phyloP scores from a whole-genome alignment of 2,329 filamentous ascomycete species.

The Fusarium circinatum region DNA sequence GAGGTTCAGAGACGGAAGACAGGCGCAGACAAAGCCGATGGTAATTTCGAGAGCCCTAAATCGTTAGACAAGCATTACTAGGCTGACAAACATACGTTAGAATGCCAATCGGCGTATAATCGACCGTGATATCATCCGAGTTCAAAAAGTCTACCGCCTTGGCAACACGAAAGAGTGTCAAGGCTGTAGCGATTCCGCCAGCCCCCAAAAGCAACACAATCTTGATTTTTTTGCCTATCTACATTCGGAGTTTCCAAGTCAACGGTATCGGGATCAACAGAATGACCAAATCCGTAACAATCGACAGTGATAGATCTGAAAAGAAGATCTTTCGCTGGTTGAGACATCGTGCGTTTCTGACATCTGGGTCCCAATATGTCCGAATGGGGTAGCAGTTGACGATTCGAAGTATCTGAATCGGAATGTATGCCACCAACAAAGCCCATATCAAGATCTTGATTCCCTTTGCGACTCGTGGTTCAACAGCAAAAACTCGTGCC shows the following conservation, averaged over 20 bases:
- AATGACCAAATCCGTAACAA: slow-evolving; percentile 35
- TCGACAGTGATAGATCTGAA: slow-evolving; percentile 21
- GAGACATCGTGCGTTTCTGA: slow-evolving; percentile 46
- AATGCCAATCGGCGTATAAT: slow-evolving; percentile 30
- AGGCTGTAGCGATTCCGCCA: slow-evolving; percentile 34
- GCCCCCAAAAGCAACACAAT: slow-evolving; percentile 33
- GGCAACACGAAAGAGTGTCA: slow-evolving; percentile 25
- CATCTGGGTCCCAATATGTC: slow-evolving; percentile 51
- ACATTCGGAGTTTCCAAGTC: slow-evolving; percentile 30
- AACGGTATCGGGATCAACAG: slow-evolving; percentile 29
- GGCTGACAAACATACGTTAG: slow-evolving; percentile 14
- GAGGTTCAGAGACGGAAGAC: slow-evolving; percentile 34
- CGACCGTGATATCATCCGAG: slow-evolving; percentile 33
- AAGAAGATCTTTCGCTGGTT: slow-evolving; percentile 47
- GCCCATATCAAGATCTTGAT: slow-evolving; percentile 34
- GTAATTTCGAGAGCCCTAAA: slow-evolving; percentile 29
- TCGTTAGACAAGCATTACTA: neutral
- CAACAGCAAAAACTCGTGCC: slow-evolving; percentile 37
- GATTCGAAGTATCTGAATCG: slow-evolving; percentile 51
- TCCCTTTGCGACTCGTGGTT: slow-evolving; percentile 21
- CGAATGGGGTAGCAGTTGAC: slow-evolving; percentile 54
- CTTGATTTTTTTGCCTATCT: slow-evolving; percentile 34
- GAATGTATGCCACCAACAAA: slow-evolving; percentile 27
- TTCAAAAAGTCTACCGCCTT: slow-evolving; percentile 24
- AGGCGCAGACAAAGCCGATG: slow-evolving; percentile 39